Evolutionary conservation across 805 yeast genomes (phyloP).

Genomic region (Lipomyces lipofer): DNA sequence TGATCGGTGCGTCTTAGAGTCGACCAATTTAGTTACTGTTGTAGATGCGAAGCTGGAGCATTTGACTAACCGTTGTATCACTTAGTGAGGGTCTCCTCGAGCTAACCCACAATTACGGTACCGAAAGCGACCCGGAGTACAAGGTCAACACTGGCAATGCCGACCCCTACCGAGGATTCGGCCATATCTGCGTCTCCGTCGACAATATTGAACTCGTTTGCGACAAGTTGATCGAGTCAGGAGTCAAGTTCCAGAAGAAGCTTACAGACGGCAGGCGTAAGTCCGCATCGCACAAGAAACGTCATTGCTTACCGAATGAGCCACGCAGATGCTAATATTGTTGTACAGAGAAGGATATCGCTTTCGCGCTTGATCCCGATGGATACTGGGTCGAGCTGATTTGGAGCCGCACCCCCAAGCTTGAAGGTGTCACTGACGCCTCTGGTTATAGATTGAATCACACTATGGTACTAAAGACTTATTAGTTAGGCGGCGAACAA

Average conservation of each 20-base stretch:
- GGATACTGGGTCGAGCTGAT: slow-evolving; percentile 96
- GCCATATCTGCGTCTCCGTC: slow-evolving; percentile 88
- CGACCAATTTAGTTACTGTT: neutral
- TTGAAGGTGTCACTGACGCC: slow-evolving; percentile 44
- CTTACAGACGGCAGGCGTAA: slow-evolving; percentile 88
- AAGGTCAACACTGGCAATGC: slow-evolving; percentile 76
- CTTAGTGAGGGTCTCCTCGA: slow-evolving; percentile 72
- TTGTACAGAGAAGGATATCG: slow-evolving; percentile 55
- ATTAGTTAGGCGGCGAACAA: too few species aligned
- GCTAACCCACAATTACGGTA: slow-evolving; percentile 77
- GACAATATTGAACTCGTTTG: slow-evolving; percentile 71
- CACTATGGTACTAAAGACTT: slow-evolving; percentile 27
- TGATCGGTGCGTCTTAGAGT: slow-evolving; percentile 35
- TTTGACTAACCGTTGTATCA: too few species aligned
- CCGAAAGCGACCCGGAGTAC: slow-evolving; percentile 58
- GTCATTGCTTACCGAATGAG: neutral
- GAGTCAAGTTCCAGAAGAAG: slow-evolving; percentile 78
- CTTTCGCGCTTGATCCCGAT: slow-evolving; percentile 93
- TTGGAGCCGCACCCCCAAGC: slow-evolving; percentile 52
- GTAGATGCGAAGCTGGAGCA: too few species aligned
- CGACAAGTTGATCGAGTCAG: slow-evolving; percentile 54
- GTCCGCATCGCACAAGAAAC: too few species aligned
- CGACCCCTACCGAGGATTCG: slow-evolving; percentile 86
- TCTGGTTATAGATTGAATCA: slow-evolving; percentile 30
- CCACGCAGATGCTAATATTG: neutral